phyloP scores from a whole-genome alignment of 2,329 filamentous ascomycete genomes.

The Coniochaeta sp. region DNA sequence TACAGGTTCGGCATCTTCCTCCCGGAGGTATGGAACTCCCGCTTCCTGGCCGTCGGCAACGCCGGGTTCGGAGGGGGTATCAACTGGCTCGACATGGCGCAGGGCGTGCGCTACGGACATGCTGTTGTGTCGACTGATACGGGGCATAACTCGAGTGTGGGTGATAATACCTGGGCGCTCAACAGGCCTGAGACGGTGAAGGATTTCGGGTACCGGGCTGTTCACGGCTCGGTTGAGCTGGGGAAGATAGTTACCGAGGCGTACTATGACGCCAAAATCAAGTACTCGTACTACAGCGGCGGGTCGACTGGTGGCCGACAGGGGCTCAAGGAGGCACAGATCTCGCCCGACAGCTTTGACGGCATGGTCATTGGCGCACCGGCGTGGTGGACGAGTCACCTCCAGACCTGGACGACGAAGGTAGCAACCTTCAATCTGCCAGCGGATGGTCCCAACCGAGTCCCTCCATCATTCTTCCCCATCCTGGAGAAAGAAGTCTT shows the following conservation, averaged over 20 bases:
- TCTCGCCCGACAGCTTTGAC: conserved; percentile 48
- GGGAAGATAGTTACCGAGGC: conserved; percentile 38
- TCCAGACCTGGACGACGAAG: conserved; percentile 34
- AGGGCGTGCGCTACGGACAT: conserved; percentile 28
- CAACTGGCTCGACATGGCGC: conserved; percentile 21
- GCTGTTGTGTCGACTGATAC: conserved; percentile 35
- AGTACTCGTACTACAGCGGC: conserved; percentile 46
- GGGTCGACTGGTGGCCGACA: conserved; percentile 53
- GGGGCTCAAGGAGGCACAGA: conserved; percentile 44
- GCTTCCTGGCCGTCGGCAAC: conserved; percentile 24
- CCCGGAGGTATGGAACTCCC: conserved; percentile 22
- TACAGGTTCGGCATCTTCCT: conserved; percentile 26
- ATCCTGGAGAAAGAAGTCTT: conserved; percentile 35
- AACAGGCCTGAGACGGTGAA: conserved; percentile 23
- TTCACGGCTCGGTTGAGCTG: conserved; percentile 41
- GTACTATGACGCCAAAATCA: conserved; percentile 36
- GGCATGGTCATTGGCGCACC: conserved; percentile 42
- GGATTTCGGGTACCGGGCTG: conserved; percentile 31
- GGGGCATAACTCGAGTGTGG: conserved; percentile 28
- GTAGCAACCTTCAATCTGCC: conserved; percentile 40
- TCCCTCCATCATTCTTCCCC: conserved; percentile 33
- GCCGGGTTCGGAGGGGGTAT: conserved; percentile 24
- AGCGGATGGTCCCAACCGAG: conserved; percentile 32
- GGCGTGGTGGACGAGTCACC: conserved; percentile 42
- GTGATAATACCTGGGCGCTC: conserved; percentile 29